Evolutionary conservation across 148 eudicot genomes (phyloP), one percentile per base, ranked within the genome.

Genomic region (Nepenthes gracilis): DNA sequence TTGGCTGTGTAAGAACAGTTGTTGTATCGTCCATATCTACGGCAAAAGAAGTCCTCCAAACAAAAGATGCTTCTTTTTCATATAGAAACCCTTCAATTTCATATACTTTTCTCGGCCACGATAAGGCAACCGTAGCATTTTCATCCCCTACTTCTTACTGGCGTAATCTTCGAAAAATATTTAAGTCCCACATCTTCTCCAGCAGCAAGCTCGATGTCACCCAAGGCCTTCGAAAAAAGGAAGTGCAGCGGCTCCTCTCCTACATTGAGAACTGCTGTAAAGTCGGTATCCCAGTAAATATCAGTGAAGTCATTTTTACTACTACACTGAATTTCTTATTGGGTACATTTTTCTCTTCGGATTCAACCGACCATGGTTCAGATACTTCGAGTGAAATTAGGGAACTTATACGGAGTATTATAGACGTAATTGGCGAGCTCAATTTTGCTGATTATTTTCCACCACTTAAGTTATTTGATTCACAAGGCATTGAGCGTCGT

Each of bases 371-470:
- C 23, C 54, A n/a, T 34, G 47, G 61, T 5, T 49, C 65, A 1
- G 62, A 56, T 10, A 54, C 64, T 35, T 43, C 55, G 2, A 15
- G 45, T 12, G 72, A 68, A 36, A 33, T 68, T 4, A 61, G 59
- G 55, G 61, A 62, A 5, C 12, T 61, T 1, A 36, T 68, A 49
- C 62, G 55, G 47, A 43, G 43, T 23, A 9, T 61, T 2, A 33
- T 68, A 40, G 45, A 23, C 38, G 66, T 59, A 53, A 45, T 60
- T 5, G 72, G 72, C 4, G 40, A 43, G 1, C 66, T 61, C 10
- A 68, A 62, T 55, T 5, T 61, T 2, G 60, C 51, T 35, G 72
- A 68, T 48, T 68, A 35, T 52, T 68, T 53, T 36, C 72, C 72
- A 1, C 2, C 52, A 8, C 47, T 68, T 1, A 49, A 37, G 33